Percentiles rank a stretch among this genome's conserved stretches.
Conservation (phyloP, 192 early-diverging fungal genomes). For the Coemansia sp. region DNA sequence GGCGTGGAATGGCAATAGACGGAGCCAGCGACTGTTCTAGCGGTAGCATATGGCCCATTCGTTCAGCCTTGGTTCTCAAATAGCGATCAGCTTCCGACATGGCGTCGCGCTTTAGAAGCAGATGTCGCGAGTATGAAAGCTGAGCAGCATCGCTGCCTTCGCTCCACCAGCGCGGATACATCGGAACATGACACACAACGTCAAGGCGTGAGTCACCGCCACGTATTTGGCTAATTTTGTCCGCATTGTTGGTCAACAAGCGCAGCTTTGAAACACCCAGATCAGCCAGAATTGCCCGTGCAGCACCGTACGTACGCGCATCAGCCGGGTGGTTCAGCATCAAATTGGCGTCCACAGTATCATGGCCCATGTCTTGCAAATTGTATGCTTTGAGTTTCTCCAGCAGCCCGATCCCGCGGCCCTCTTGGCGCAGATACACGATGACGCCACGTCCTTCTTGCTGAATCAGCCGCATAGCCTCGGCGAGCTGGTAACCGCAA, state of each 20-base stretch:
- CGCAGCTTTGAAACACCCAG: slow-evolving; percentile 70
- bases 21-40: slow-evolving; percentile 14
- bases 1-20: slow-evolving; percentile 7
- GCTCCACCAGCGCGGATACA: slow-evolving; percentile 95
- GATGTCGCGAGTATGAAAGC: slow-evolving; percentile 35
- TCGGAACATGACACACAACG: slow-evolving; percentile 80
- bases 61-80: slow-evolving; percentile 82
- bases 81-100: slow-evolving; percentile 78
- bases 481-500: slow-evolving; percentile 91
- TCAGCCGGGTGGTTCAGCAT: slow-evolving; percentile 88
- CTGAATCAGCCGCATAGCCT: slow-evolving; percentile 87
- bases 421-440: slow-evolving; percentile 94
- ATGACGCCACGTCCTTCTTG: slow-evolving; percentile 85
- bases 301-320: slow-evolving; percentile 89
- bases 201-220: slow-evolving; percentile 55
- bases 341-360: slow-evolving; percentile 90
- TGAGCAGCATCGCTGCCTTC: slow-evolving; percentile 24
- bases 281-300: slow-evolving; percentile 84
- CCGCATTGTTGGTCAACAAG: slow-evolving; percentile 93
- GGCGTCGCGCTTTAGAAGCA: slow-evolving; percentile 25
- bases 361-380: slow-evolving; percentile 91
- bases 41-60: slow-evolving; percentile 86
- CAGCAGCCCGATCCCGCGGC: slow-evolving; percentile 88
- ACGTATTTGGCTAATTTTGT: slow-evolving; percentile 84
- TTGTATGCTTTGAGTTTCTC: slow-evolving; percentile 98